Conservation (phyloP, 306 rosid species). For the Alnus rubra region DNA sequence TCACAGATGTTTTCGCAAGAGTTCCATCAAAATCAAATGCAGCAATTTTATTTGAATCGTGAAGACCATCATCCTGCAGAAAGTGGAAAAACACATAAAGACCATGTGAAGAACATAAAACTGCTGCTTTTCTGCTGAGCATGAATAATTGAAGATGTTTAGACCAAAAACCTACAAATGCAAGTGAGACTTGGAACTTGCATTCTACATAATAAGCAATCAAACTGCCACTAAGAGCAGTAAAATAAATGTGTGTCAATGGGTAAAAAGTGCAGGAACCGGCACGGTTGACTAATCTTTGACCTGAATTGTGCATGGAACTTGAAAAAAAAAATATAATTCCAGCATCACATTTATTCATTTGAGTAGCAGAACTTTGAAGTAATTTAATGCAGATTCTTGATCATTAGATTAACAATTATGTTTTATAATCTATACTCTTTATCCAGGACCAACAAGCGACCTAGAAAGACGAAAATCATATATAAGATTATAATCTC, state of each 20-base stretch:
- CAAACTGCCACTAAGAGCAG: neutral
- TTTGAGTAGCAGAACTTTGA: neutral
- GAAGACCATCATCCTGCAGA: constrained; percentile 74
- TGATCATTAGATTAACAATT: neutral
- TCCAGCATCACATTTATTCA: neutral
- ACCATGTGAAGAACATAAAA: constrained; percentile 5
- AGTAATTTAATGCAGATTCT: neutral
- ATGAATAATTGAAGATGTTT: neutral
- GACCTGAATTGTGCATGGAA: neutral
- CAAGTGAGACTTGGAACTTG: constrained; percentile 6
- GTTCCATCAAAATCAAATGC: constrained; percentile 99
- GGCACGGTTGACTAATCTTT: neutral
- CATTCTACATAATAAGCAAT: neutral
- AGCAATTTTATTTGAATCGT: constrained; percentile 83
- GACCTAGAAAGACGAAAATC: neutral
- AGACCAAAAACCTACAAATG: neutral
- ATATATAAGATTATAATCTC: constrained; percentile 27
- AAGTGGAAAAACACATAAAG: constrained; percentile 13
- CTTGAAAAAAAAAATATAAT: neutral
- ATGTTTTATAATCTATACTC: neutral
- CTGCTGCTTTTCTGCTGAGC: neutral
- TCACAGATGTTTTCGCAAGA: constrained; percentile 74
- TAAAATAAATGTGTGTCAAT: neutral
- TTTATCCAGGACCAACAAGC: constrained; percentile 21
- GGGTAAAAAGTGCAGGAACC: neutral